phyloP scores from a whole-genome alignment of 1,139 yeast species.

The Hansenula lynferdii region DNA sequence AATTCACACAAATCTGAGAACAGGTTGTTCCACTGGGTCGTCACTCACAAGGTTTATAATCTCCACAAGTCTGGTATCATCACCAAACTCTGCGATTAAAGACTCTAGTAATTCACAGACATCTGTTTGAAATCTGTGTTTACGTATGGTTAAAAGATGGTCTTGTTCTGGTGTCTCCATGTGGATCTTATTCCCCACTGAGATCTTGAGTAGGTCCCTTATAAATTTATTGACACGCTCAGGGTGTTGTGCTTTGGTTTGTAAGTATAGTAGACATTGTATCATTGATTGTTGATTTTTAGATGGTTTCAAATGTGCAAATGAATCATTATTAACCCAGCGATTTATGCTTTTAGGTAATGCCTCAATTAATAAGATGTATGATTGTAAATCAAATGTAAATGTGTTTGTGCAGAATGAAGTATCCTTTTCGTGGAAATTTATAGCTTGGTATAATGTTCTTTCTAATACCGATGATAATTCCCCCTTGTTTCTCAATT shows the following conservation, averaged over 20 bases:
- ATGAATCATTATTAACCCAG: not conserved
- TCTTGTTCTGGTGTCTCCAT: not conserved
- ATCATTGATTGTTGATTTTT: slow-evolving; percentile 13
- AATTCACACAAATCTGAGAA: not conserved
- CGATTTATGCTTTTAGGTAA: slow-evolving; percentile 10
- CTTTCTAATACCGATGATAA: slow-evolving; percentile 12
- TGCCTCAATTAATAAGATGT: slow-evolving; percentile 12
- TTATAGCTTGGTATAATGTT: slow-evolving; percentile 14
- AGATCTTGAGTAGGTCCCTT: not conserved
- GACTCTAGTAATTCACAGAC: too few species aligned
- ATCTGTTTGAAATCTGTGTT: not conserved
- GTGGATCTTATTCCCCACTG: not conserved
- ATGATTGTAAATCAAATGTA: slow-evolving; percentile 2
- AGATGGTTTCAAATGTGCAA: slow-evolving; percentile 4
- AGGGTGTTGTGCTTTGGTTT: slow-evolving; percentile 7
- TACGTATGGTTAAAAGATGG: not conserved
- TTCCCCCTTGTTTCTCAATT: slow-evolving; percentile 1
- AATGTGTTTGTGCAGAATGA: not conserved
- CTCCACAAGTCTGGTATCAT: not conserved
- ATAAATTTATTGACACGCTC: too few species aligned
- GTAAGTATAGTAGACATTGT: too few species aligned
- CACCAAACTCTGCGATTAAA: too few species aligned
- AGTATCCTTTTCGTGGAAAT: not conserved
- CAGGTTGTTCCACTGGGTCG: not conserved
- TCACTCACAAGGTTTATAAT: not conserved